Evolutionary conservation across 2,329 filamentous ascomycete genomes (phyloP), one percentile per base, ranked within the genome.

Genomic region (Clonostachys solani): DNA sequence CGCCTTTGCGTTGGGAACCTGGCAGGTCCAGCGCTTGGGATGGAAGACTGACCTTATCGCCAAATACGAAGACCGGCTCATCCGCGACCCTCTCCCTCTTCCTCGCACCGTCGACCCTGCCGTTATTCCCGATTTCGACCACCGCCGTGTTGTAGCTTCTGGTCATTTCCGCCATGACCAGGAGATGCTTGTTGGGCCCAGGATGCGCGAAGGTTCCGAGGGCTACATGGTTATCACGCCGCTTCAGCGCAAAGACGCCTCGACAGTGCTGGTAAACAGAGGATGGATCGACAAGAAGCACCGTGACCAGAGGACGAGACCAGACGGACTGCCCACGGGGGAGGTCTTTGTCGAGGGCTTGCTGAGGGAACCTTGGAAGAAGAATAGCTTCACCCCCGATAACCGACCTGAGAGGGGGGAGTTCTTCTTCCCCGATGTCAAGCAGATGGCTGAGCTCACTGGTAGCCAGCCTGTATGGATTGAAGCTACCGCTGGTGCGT

Each of bases 21-120:
- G 94, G 94, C 94, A 99, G 65, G 88, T 99, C 46, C 83, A 95
- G 65, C 87, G 94, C 12, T 80, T 99, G 2, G 83, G 85, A 49
- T 96, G 92, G 92, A 99, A 99, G 66, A 91, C 90, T 5, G 87
- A 95, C 42, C 77, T 99, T 12, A 84, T 99, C 51, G 90, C 92
- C 50, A 89, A 86, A 56, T 90, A 89, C 66, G 94, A 97, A 70
- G 92, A 99, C 73, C 87, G 92, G 6, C 79, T 99, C 35, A 80
- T 96, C 38, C 88, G 88, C 48, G 80, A 86, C 16, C 94, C 94
- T 0, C 74, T 99, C 1, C 92, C 92, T 0, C 74, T 99, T 1
- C 94, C 94, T 5, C 85, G 90, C 3, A 79, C 81, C 47, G 77
- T 99, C 52, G 91, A 97, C 63, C 86, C 89, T 0, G 71, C 75